Evolutionary conservation across 805 yeast genomes (phyloP).

Genomic region (Candida boidinii): DNA sequence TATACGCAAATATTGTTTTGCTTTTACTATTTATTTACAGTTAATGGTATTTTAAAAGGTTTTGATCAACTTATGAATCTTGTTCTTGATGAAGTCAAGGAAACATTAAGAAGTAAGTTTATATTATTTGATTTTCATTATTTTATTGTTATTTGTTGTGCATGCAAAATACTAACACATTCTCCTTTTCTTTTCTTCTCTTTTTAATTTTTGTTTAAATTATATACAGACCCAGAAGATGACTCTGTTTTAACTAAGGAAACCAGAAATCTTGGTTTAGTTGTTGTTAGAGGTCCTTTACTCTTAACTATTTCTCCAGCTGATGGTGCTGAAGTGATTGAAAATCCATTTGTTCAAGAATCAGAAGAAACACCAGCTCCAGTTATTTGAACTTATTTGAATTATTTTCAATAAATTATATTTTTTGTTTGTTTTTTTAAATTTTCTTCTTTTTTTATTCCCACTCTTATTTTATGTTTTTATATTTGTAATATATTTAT

Average conservation of each 20-base stretch:
- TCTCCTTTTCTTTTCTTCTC: background rate
- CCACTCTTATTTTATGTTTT: no score
- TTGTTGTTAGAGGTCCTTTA: conserved; percentile 81
- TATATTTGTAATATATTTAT: no score
- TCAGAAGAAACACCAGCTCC: conserved; percentile 5
- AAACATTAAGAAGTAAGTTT: conserved; percentile 50
- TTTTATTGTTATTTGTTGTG: no score
- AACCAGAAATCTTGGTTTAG: conserved; percentile 65
- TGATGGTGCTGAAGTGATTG: conserved; percentile 62
- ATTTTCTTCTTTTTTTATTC: no score
- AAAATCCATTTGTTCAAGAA: conserved; percentile 48
- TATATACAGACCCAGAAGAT: conserved; percentile 52
- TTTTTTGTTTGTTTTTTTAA: no score
- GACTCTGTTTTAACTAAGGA: conserved; percentile 41
- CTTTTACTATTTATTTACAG: no score
- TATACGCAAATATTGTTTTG: conserved; percentile 1
- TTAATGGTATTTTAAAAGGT: conserved; percentile 77
- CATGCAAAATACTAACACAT: no score
- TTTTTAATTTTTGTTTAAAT: conserved; percentile 1
- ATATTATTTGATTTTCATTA: background rate
- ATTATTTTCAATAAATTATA: no score
- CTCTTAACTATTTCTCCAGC: conserved; percentile 67
- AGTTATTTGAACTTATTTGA: no score
- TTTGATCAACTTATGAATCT: conserved; percentile 75
- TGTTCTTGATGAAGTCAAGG: conserved; percentile 64